Base-by-base conservation (phyloP, 176 grass and related monocot species). In the Chrysopogon serrulatus region DNA sequence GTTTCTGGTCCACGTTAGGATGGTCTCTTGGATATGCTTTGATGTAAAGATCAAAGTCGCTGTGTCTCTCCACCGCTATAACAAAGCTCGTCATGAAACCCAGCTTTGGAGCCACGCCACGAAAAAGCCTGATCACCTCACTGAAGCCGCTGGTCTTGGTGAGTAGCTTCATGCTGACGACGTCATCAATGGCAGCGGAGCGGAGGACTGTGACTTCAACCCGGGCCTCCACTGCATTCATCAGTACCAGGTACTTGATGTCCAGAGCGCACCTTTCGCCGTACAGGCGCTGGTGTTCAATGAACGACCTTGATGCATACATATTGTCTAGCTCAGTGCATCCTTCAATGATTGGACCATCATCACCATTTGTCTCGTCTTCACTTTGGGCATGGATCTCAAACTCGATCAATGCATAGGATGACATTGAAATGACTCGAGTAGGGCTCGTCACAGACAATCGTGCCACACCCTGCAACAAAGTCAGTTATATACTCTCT, bases 201-300 rank as follows among this genome's bases (percentile, higher is more conserved):
- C 3, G 7, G 24, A 86, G 43, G 27, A 80, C 71, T 34, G 39
- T 57, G 35, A 79, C 23, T 18, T 65, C 76, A 21, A 86, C 24
- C 10, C 4, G 30, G n/a, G 85, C 44, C 31, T 86, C 43, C 28
- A 86, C 43, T 24, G 77, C 69, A 1, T 34, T 43, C 0, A 5
- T 1, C 23, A 81, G 14, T 27, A 74, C 10, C 6, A 37, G 19
- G 37, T 56, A 86, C 69, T 86, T 86, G 26, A 86, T 3, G 21
- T 86, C 84, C 68, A 81, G 21, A 12, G 43, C 84, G 19, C 77
- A 86, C 77, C 37, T 80, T 18, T 73, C 43, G 0, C 84, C 68
- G 5, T 81, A 86, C 13, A 81, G 0, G 39, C 77, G 34, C 0
- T 7, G 7, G 39, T 79, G 51, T 64, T 54, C 8, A 1, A 41